Base-by-base conservation (phyloP, 208 protist species). In the Borovskyia barvae region DNA sequence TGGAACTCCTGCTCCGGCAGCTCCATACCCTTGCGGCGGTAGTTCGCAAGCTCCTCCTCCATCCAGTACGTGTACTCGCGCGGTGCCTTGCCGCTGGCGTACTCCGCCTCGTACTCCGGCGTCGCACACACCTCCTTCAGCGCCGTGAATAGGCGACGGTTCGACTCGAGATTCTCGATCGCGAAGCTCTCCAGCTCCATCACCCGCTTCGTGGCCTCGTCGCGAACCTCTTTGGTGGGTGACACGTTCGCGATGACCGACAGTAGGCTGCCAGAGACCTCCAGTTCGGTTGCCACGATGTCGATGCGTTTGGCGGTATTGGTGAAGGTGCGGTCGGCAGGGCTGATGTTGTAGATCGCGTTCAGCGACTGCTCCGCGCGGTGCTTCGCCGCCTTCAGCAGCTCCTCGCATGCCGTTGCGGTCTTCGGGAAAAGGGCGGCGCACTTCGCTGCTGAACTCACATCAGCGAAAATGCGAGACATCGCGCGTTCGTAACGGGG, bases 51-150 rank as follows among this genome's bases (percentile, higher is more conserved):
- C 61, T 81, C 33, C 36, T 91, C 85, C 22, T 80, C 41, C 39
- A 92, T 50, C 72, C 82, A 94, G 63, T 90, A 94, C 29, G 42
- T 54, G 53, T 85, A 89, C 58, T 92, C 82, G 14, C 48, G 29
- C 50, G 37, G 39, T 32, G 67, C 64, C 29, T 40, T 45, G 26
- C 67, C 69, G 11, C 51, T 57, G 17, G 45, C 32, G 54, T 86
- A 90, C 52, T 80, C 72, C 3, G 45, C 24, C 42, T 64, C 14
- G 57, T 85, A 88, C 19, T 50, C n/a, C 11, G 65, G 32, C 17
- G 46, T 54, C 17, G 35, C 28, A 36, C 50, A 43, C 51, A 90
- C 53, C 9, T 55, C 43, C 40, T 85, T 86, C n/a, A 91, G 60
- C 19, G 77, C 75, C 26, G 80, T 49, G 68, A 84, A 94, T 32